Percentiles rank a stretch among this genome's conserved stretches.
Evolutionary conservation across 768 basidiomycete species (phyloP).

Genomic region (Clitopilus hobsonii): DNA sequence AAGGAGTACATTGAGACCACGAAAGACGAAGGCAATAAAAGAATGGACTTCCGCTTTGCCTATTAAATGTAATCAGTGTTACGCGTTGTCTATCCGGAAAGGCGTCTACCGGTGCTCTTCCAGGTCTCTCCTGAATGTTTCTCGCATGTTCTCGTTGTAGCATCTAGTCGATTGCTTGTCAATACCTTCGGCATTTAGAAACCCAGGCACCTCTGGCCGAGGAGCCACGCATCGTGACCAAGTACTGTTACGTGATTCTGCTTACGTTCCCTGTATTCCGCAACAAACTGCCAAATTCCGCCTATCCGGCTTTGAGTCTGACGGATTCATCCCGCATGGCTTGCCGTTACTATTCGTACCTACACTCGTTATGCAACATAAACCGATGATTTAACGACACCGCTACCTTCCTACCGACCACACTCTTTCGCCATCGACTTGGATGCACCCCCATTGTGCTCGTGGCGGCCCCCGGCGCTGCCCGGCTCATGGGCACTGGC

Average conservation of each 20-base stretch:
- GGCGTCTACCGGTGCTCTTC: not conserved
- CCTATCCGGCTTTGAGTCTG: no score
- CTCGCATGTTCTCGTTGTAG: no score
- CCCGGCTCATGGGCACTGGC: not conserved
- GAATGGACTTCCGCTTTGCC: conserved; percentile 60
- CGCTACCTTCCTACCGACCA: not conserved
- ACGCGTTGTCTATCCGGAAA: no score
- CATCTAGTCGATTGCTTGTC: no score
- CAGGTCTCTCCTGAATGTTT: not conserved
- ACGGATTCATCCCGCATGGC: not conserved
- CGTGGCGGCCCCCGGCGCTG: not conserved
- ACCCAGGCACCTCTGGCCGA: not conserved
- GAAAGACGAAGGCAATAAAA: conserved; percentile 54
- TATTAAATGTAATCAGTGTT: conserved; percentile 31
- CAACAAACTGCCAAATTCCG: not conserved
- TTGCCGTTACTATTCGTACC: not conserved
- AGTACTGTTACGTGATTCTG: not conserved
- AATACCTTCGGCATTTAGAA: not conserved
- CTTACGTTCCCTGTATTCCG: not conserved
- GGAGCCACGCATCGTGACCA: not conserved
- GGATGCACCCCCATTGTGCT: not conserved
- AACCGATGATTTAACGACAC: not conserved
- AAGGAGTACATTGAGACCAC: conserved; percentile 55
- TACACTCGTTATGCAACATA: not conserved
- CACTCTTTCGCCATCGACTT: not conserved